Base-by-base conservation (phyloP, 2,329 filamentous ascomycete species). In the Elsinoe australis region DNA sequence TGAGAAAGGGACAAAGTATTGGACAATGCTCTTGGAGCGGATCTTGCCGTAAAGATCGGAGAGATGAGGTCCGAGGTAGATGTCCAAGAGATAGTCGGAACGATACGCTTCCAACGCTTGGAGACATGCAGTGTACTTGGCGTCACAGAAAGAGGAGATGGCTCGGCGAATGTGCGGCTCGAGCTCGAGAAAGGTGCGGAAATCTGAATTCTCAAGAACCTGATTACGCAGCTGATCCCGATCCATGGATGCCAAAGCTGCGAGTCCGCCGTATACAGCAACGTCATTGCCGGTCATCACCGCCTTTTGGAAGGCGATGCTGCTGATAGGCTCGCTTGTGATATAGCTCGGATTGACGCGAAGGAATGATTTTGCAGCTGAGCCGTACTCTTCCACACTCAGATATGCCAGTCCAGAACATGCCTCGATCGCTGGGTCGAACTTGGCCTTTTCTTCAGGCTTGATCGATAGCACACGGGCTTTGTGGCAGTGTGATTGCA, bases 131-230 rank as follows among this genome's bases (percentile, higher is more conserved):
- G 85, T 83, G 66, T 95, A 98, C 58, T 94, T 86, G 52, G 87
- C 87, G 56, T 85, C 87, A 57, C 90, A 87, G 68, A 95, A 98
- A 62, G 87, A 82, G 5, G 79, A 79, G 57, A 98, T 85, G 9
- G 92, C 90, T 51, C 89, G 89, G 54, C 92, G 85, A 53, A 98
- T 85, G 59, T 96, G 90, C 3, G 90, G 88, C 66, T 96, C 92
- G 1, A 94, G 75, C 64, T 96, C 92, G 10, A 98, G 76, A 61
- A 92, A 95, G 36, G 78, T 80, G 46, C 92, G 83, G 70, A 98
- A 98, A 8, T 75, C 72, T 26, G 71, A 71, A 60, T 87, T 94
- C 29, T 92, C 86, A 0, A 98, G 76, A 2, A 96, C 87, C 5
- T 73, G 72, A 4, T 67, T 70, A 63, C 92, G 84, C 17, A 98